Evolutionary conservation across 2,329 filamentous ascomycete genomes (phyloP).

Genomic region (Alternaria novae-zelandiae): DNA sequence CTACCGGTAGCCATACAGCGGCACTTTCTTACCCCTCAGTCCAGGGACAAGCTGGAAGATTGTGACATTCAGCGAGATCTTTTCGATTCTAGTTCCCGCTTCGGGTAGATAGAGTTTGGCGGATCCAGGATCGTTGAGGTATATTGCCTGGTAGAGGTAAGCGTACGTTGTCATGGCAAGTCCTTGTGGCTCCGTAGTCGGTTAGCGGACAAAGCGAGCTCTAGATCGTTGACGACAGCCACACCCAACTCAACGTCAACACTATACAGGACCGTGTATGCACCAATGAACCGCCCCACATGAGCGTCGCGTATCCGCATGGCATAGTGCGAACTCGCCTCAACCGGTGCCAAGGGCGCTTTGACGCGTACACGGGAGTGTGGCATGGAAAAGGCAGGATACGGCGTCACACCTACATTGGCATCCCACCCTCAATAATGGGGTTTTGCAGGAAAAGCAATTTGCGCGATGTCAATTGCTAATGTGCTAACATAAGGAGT

Average conservation of each 20-base stretch:
- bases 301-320: slow-evolving; percentile 23
- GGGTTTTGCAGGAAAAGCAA: slow-evolving; percentile 2
- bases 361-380: slow-evolving; percentile 18
- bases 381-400: slow-evolving; percentile 22
- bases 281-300: slow-evolving; percentile 27
- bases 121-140: slow-evolving; percentile 26
- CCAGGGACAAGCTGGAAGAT: slow-evolving; percentile 8
- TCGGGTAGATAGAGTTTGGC: slow-evolving; percentile 41
- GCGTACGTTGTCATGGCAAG: slow-evolving; percentile 16
- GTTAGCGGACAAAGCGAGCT: slow-evolving; percentile 13
- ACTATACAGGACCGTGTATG: slow-evolving; percentile 20
- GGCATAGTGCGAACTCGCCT: slow-evolving; percentile 15
- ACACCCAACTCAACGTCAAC: slow-evolving; percentile 33
- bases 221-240: slow-evolving; percentile 37
- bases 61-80: slow-evolving; percentile 37
- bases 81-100: slow-evolving; percentile 43
- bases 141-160: slow-evolving; percentile 20
- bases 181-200: slow-evolving; percentile 15
- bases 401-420: slow-evolving; percentile 20
- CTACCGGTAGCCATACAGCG: slow-evolving; percentile 4
- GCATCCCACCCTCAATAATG: slow-evolving; percentile 21
- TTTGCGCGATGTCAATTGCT: slow-evolving; percentile 11
- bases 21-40: neutral
- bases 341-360: slow-evolving; percentile 14
- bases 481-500: slow-evolving; percentile 26